Conservation (phyloP, 140 eudicot genomes). For the Anethum foeniculum region DNA sequence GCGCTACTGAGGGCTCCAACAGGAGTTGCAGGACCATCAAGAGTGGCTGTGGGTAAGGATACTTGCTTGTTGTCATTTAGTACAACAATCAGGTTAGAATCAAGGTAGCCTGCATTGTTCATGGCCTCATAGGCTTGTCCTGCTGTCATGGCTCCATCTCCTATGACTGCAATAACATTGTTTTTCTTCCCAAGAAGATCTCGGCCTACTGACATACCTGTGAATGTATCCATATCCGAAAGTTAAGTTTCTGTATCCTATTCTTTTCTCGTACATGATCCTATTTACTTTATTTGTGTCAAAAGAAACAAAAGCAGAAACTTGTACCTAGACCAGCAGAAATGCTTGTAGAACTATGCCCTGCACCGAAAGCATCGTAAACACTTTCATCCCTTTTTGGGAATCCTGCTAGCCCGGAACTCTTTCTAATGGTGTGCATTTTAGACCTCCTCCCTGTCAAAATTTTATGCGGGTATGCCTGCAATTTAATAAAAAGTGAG, state of each 20-base stretch:
- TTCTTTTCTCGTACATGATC: not conserved
- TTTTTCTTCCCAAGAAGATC: slow-evolving; percentile 78
- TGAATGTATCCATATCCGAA: not conserved
- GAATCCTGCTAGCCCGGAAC: slow-evolving; percentile 86
- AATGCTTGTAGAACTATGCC: slow-evolving; percentile 94
- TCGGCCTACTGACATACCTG: slow-evolving; percentile 94
- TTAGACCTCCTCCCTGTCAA: slow-evolving; percentile 85
- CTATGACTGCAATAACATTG: slow-evolving; percentile 75
- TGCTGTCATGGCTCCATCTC: slow-evolving; percentile 98
- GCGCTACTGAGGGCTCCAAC: slow-evolving; percentile 95
- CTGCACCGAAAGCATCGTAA: slow-evolving; percentile 89
- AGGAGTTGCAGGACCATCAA: slow-evolving; percentile 92
- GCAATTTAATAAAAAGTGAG: slow-evolving; percentile 2
- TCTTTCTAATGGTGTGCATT: slow-evolving; percentile 79
- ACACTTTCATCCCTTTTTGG: slow-evolving; percentile 87
- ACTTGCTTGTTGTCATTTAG: slow-evolving; percentile 87
- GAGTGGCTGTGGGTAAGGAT: slow-evolving; percentile 84
- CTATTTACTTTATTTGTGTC: not conserved
- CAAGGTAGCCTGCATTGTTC: slow-evolving; percentile 89
- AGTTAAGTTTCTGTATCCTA: not conserved
- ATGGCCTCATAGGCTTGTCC: slow-evolving; percentile 99
- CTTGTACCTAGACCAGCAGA: slow-evolving; percentile 88
- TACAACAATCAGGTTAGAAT: slow-evolving; percentile 69
- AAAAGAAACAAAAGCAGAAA: not conserved
- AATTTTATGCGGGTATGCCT: slow-evolving; percentile 94